Base-by-base conservation (phyloP, 2,329 filamentous ascomycete genomes). In the Claviceps pusilla region DNA sequence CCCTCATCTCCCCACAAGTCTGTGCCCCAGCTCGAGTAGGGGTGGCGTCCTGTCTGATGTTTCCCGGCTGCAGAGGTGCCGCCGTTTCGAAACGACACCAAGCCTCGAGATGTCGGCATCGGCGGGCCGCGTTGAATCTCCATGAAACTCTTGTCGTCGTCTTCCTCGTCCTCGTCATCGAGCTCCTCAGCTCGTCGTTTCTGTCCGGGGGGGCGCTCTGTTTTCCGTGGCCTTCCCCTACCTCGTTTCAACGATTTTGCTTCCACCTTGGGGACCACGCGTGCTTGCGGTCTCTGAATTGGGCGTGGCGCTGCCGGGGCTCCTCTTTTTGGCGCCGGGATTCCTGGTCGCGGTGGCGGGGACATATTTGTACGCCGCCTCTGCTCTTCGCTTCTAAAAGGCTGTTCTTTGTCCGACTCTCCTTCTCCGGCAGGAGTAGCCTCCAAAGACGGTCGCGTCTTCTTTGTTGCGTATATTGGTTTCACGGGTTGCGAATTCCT, bases 1-100 rank as follows among this genome's bases (percentile, higher is more conserved):
- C 69, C 66, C 50, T 82, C 91, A 59, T 89, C 89, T 62, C 83
- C 83, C 91, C 91, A 97, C 65, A 79, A 95, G 31, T 87, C 82
- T 39, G 96, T 70, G 0, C 90, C 93, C 57, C 81, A 80, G 57
- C 88, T 83, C 10, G 87, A 88, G 52, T 82, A 80, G 54, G 87
- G 88, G 51, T 82, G 80, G 55, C 93, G 81, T 2, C 89, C 90
- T 12, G 85, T 91, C 53, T 89, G 83, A 51, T 84, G 87, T 48
- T 75, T 78, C 35, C 74, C 74, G 57, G 79, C 72, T 31, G 70
- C 73, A 53, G 82, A 19, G 12, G 31, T 75, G 1, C 71, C 66
- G 9, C 73, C 72, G 37, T 71, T 71, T 46, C 76, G 74, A 52
- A 74, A 65, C 51, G 77, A 78, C 29, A 80, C 73, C 11, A 82